Evolutionary conservation across 2,329 filamentous ascomycete genomes (phyloP).

Genomic region (Exutisphaerella laricina): DNA sequence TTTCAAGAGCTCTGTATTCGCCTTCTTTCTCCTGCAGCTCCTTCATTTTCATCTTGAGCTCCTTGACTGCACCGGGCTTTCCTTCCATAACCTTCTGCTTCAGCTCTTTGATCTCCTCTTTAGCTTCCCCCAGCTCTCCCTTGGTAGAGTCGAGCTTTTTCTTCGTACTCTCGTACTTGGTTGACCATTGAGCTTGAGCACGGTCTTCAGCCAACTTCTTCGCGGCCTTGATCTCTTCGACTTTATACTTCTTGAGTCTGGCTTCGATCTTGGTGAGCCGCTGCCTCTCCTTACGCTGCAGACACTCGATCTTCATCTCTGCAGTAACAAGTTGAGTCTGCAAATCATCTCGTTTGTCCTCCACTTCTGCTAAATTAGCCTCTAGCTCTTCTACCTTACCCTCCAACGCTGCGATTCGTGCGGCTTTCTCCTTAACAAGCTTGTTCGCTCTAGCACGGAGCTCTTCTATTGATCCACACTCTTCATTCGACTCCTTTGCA

Average conservation of each 20-base stretch:
- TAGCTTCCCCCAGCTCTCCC: background rate
- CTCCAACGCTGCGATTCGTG: conserved; percentile 1
- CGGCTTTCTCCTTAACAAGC: background rate
- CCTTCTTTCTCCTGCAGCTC: background rate
- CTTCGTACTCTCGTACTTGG: conserved; percentile 8
- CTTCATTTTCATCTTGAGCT: conserved; percentile 1
- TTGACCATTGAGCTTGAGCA: background rate
- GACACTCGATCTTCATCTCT: too few relatives aligned
- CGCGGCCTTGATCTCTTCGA: background rate
- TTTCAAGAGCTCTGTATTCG: background rate
- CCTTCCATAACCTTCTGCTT: conserved; percentile 6
- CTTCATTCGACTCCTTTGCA: background rate
- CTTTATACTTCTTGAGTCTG: too few relatives aligned
- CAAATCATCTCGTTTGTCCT: background rate
- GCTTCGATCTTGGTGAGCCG: too few relatives aligned
- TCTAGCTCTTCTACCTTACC: too few relatives aligned
- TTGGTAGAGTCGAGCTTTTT: conserved; percentile 1
- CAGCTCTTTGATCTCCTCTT: background rate
- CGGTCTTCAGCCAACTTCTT: background rate
- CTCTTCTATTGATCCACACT: background rate
- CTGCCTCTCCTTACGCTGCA: background rate
- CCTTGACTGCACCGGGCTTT: conserved; percentile 7
- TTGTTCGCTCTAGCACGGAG: conserved; percentile 3
- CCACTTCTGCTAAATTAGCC: too few relatives aligned
- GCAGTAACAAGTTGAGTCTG: too few relatives aligned